phyloP scores from a whole-genome alignment of 2,329 filamentous ascomycete species.

The Amesomyces nigricolor region DNA sequence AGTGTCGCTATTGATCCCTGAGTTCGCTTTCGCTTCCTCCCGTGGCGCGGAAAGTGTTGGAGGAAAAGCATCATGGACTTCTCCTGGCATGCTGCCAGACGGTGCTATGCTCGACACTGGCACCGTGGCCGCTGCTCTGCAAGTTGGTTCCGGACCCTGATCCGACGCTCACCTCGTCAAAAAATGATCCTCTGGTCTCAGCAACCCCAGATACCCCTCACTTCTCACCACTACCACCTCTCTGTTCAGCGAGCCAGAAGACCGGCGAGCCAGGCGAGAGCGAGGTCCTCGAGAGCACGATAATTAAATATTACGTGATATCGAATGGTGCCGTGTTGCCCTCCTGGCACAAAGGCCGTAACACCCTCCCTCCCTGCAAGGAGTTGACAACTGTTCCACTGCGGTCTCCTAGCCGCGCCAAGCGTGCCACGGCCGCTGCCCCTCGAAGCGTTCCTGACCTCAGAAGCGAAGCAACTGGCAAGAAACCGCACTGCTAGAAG shows the following conservation, averaged over 20 bases:
- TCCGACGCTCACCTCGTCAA: too few relatives aligned
- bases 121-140: neutral
- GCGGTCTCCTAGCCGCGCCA: constrained; percentile 7
- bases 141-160: neutral
- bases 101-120: neutral
- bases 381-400: constrained; percentile 2
- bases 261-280: neutral
- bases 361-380: neutral
- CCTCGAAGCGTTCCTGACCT: neutral
- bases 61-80: neutral
- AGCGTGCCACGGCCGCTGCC: constrained; percentile 8
- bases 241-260: neutral
- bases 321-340: neutral
- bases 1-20: too few relatives aligned
- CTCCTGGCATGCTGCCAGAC: constrained; percentile 1
- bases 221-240: neutral
- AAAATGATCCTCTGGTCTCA: neutral
- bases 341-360: constrained; percentile 7
- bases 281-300: neutral
- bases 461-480: neutral
- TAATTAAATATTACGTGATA: neutral
- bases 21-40: neutral
- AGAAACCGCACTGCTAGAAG: neutral
- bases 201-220: neutral
- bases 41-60: neutral